A percentile compares a stretch with the other conserved stretches of the same genome.
Evolutionary conservation across 148 eudicot species (phyloP).

Genomic region (Chenopodium album): DNA sequence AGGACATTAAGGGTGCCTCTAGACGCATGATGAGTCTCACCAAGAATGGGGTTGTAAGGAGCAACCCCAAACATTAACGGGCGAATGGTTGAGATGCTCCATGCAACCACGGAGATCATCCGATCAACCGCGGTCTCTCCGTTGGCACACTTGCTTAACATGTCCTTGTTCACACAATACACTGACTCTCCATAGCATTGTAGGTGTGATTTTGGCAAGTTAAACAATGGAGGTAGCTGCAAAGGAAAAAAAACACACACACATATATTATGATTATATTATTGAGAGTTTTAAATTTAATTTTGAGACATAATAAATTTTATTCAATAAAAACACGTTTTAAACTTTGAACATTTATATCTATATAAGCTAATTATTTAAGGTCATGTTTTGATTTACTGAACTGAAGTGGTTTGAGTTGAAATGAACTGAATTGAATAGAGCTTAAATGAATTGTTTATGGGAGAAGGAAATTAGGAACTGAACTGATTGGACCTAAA

Average conservation of each 20-base stretch:
- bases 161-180: constrained; percentile 43
- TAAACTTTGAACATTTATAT: background rate
- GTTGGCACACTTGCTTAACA: constrained; percentile 47
- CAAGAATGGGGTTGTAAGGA: constrained; percentile 82
- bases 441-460: too few relatives aligned
- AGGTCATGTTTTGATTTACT: too few relatives aligned
- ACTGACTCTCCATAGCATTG: constrained; percentile 80
- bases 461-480: too few relatives aligned
- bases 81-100: constrained; percentile 65
- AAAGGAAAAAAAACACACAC: background rate
- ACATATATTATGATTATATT: too few relatives aligned
- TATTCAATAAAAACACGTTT: background rate
- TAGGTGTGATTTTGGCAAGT: constrained; percentile 79
- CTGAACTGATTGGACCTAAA: too few relatives aligned
- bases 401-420: too few relatives aligned
- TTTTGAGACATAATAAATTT: too few relatives aligned
- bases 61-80: constrained; percentile 71
- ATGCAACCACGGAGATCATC: constrained; percentile 52
- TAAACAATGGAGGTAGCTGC: constrained; percentile 76
- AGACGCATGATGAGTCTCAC: constrained; percentile 91
- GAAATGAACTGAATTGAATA: too few relatives aligned
- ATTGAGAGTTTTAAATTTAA: too few relatives aligned
- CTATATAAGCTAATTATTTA: too few relatives aligned
- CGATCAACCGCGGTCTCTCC: constrained; percentile 49
- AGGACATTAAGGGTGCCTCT: constrained; percentile 61